Base-by-base conservation (phyloP, 441 rosid genomes). In the Pelargonium australe region DNA sequence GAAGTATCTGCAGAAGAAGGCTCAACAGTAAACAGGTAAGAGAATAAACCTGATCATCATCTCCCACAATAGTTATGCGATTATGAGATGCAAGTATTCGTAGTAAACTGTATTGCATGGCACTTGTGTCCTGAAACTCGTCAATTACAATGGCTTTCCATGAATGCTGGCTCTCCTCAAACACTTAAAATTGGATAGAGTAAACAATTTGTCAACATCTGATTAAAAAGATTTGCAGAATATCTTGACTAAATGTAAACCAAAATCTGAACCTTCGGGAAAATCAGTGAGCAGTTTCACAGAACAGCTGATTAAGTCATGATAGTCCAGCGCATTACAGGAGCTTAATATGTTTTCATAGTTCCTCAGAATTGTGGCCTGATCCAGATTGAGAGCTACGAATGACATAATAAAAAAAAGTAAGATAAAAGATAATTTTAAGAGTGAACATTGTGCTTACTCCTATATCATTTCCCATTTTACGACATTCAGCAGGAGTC, bases 71-170 rank as follows among this genome's bases (percentile, higher is more conserved):
- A 25, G 97, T 94, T 75, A 94, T 80, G 72, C 49, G 77, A 76
- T 85, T 82, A 79, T 91, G 96, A 75, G 94, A 85, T 66, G 97
- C 95, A 72, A 91, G 87, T 71, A 83, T 75, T 47, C 74, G 80
- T 40, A 94, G 77, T 78, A 91, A 90, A 78, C 72, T 71, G 79
- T 91, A 91, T 75, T 94, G 99, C 96, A 84, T 89, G 69, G 91
- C 79, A 82, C 97, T 94, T 57, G 99, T 94, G 83, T 94, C 99
- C 80, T 94, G 99, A 74, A 94, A 94, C 79, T 94, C 99, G 73
- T 94, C 99, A 60, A 94, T 79, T 76, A 94, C 86, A 75, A 89
- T 84, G 68, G 91, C 92, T 78, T 82, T 88, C 91, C 96, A 94
- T 16, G 86, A 80, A 70, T 84, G 87, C 80, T 84, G 88, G 77